A percentile compares a stretch with the other conserved stretches of the same genome.
Conservation (phyloP, 768 basidiomycete species). For the Leccinum fibrillosum region DNA sequence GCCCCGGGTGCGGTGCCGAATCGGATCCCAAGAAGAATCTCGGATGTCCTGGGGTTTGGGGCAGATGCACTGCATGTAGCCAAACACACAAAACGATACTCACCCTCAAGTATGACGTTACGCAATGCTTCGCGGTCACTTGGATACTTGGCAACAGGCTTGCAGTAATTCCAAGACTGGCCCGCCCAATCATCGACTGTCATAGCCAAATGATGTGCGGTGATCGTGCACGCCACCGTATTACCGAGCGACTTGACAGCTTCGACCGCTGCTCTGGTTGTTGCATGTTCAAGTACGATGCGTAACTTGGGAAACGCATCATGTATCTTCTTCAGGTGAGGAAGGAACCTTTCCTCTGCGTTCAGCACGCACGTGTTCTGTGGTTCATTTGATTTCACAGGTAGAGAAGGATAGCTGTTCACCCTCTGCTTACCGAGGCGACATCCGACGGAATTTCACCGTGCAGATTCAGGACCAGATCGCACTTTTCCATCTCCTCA, state of each 20-base stretch:
- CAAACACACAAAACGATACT: slow-evolving; percentile 6
- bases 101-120: slow-evolving; percentile 74
- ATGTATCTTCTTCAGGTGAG: slow-evolving; percentile 82
- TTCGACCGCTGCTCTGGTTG: slow-evolving; percentile 87
- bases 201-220: slow-evolving; percentile 90
- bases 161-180: slow-evolving; percentile 94
- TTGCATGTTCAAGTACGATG: slow-evolving; percentile 97
- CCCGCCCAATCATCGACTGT: slow-evolving; percentile 98
- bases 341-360: slow-evolving; percentile 86
- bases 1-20: slow-evolving; percentile 85
- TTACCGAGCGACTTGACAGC: slow-evolving; percentile 72
- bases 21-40: slow-evolving; percentile 98
- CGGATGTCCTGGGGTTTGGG: slow-evolving; percentile 61
- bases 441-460: slow-evolving; percentile 95
- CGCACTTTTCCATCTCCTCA: slow-evolving; percentile 87
- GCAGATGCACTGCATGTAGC: not conserved
- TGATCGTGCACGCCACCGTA: slow-evolving; percentile 95
- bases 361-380: slow-evolving; percentile 92
- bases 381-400: not conserved
- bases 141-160: slow-evolving; percentile 96
- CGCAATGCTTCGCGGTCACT: slow-evolving; percentile 83
- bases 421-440: slow-evolving; percentile 39
- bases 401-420: not conserved
- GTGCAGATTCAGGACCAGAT: slow-evolving; percentile 94
- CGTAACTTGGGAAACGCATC: slow-evolving; percentile 81